Percentiles rank a stretch among this genome's conserved stretches.
These are phyloP conservation scores for Rubia balearica DNA, from an alignment of 305 asterid species.

Conservation along the genomic window DNA sequence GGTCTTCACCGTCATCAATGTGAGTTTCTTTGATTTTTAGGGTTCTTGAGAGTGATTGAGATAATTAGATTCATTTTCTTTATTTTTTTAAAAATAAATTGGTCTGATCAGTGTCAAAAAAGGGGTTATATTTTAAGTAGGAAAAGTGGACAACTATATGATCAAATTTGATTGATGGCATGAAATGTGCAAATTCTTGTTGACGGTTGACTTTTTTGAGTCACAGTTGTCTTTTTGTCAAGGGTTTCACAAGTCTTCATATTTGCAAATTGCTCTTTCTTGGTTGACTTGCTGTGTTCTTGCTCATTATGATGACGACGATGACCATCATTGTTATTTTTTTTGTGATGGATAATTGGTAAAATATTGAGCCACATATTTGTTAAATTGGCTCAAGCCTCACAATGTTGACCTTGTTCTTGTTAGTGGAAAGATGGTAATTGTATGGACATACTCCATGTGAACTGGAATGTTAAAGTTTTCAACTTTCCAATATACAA, in stretches of 20 bases:
- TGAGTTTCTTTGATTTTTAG: constrained; percentile 25
- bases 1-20: constrained; percentile 43
- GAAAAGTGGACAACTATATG: neutral
- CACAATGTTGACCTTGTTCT: constrained; percentile 13
- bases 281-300: constrained; percentile 5
- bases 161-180: neutral
- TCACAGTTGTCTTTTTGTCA: neutral
- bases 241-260: neutral
- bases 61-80: neutral
- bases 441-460: constrained; percentile 7
- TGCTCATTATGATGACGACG: neutral
- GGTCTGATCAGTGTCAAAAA: neutral
- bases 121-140: neutral
- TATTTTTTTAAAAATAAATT: neutral
- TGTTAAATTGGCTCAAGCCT: constrained; percentile 4
- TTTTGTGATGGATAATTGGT: neutral
- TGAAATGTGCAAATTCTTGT: neutral
- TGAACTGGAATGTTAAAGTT: constrained; percentile 20
- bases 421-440: constrained; percentile 13
- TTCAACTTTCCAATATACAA: constrained; percentile 7
- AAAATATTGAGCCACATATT: constrained; percentile 5
- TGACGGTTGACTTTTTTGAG: constrained; percentile 1
- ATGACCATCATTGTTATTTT: neutral
- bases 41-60: neutral
- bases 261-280: neutral